These are phyloP conservation scores for Pythium aphanidermatum DNA, from an alignment of 352 stramenopile species.

Conservation along the genomic window DNA sequence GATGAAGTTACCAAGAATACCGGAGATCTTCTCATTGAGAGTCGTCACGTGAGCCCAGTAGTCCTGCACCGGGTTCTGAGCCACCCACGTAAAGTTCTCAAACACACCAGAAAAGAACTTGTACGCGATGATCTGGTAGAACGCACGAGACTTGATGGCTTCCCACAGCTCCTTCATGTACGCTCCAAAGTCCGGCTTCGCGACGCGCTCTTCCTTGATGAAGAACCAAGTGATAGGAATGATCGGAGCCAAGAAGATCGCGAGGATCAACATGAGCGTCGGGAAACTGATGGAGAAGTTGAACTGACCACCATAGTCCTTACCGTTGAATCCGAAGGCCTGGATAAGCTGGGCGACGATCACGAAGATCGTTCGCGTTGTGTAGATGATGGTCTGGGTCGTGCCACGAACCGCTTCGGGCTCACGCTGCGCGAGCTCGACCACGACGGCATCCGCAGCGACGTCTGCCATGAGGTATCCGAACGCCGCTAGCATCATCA, in stretches of 20 bases:
- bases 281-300: conserved; percentile 13
- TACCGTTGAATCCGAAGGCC: conserved; percentile 14
- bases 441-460: conserved; percentile 44
- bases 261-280: conserved; percentile 8
- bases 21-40: neutral
- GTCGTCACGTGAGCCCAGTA: conserved; percentile 5
- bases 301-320: conserved; percentile 18
- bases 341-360: conserved; percentile 5
- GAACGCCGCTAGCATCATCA: conserved; percentile 66
- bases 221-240: conserved; percentile 23
- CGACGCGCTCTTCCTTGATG: conserved; percentile 19
- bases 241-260: conserved; percentile 4
- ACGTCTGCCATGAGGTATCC: conserved; percentile 80
- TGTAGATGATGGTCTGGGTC: conserved; percentile 43
- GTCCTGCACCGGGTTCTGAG: neutral
- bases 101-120: conserved; percentile 13
- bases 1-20: conserved; percentile 4
- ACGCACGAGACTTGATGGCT: conserved; percentile 13
- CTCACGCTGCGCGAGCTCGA: conserved; percentile 39
- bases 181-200: neutral
- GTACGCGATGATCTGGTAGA: conserved; percentile 22
- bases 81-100: conserved; percentile 7
- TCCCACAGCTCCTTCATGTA: conserved; percentile 20
- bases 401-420: conserved; percentile 30
- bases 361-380: conserved; percentile 15